Base-by-base conservation (phyloP, 305 asterid genomes). In the Petunia hybrid region DNA sequence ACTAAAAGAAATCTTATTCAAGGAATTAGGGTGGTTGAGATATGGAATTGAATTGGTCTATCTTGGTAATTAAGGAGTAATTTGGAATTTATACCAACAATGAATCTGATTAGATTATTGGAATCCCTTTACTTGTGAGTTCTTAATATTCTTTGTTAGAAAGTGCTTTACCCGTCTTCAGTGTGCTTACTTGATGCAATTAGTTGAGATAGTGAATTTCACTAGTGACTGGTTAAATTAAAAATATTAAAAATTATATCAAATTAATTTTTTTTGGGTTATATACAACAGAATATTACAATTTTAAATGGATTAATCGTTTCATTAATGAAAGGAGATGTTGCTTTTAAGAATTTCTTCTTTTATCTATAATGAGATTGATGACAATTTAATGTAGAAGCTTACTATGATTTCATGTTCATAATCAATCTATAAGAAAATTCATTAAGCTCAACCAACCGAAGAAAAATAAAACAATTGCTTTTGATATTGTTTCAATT, bases 11-110 rank as follows among this genome's bases (percentile, higher is more conserved):
- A 3, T 1, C 36, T 41, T 68, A 67, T 35, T 82, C 36, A 22
- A 35, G 14, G 69, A 85, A 77, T 56, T 71, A 66, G 75, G 84
- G 83, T 84, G 13, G 91, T 83, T 81, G 85, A 40, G 77, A 80
- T 13, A 65, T 65, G 46, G 22, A 74, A 56, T 16, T 76, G 59
- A 66, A 66, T 39, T 71, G 43, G 84, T 64, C 77, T 56, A 39
- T 48, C 7, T 80, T 22, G 41, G 46, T 70, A 8, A 22, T 22
- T 22, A 22, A 45, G 12, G 31, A 31, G 39, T 31, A 65, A n/a
- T 51, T 51, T 51, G 31, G 31, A 22, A 22, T 22, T 22, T 22
- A 22, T 22, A 22, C 31, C 31, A 22, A 22, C 31, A 22, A 22
- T 22, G 31, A 22, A 22, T 22, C 31, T 22, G 31, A 22, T 22